Evolutionary conservation across 208 protist species (phyloP), one percentile per base, ranked within the genome.

Genomic region (Balamuthia mandrillaris): DNA sequence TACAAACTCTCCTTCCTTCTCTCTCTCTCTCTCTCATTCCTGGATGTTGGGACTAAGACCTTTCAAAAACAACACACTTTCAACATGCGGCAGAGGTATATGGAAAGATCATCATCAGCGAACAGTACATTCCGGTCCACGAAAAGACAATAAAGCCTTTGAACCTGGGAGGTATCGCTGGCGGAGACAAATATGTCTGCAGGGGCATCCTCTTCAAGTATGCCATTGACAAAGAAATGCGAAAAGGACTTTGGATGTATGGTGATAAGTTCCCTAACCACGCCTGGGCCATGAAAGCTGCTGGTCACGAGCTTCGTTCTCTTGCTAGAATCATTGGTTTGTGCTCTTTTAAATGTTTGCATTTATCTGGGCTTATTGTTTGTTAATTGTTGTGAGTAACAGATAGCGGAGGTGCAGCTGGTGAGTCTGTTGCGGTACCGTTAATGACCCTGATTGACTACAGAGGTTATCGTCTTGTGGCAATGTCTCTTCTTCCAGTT

Each of bases 161-260:
- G 33, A 52, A 84, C 58, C n/a, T 84, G 2, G 77, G 81, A 5
- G 81, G 81, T 5, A 39, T 86, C 5, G 81, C 81, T 31, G 81
- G 81, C 7, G 81, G 81, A 7, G 47, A 47, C 37, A 86, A 86
- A 14, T 86, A 86, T 56, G 5, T 86, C 33, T 72, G 54, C 39
- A 45, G 56, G 45, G 81, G 81, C 68, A 86, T 86, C 49, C 68
- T 86, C 21, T 86, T 86, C 81, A 86, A 86, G 81, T 84, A 70
- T 42, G 77, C 77, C 16, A 33, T 84, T 5, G 77, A 84, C 56
- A 39, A n/a, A 27, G 77, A 84, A 24, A 42, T 81, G 51, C 56
- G 47, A 31, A 56, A 56, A 39, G 52, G 51, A n/a, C n/a, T n/a
- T n/a, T 81, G 70, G 74, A 81, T 81, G 74, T 81, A 81, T 41